Conservation (phyloP, 495 filamentous ascomycete genomes). For the Delitschia confertaspora region DNA sequence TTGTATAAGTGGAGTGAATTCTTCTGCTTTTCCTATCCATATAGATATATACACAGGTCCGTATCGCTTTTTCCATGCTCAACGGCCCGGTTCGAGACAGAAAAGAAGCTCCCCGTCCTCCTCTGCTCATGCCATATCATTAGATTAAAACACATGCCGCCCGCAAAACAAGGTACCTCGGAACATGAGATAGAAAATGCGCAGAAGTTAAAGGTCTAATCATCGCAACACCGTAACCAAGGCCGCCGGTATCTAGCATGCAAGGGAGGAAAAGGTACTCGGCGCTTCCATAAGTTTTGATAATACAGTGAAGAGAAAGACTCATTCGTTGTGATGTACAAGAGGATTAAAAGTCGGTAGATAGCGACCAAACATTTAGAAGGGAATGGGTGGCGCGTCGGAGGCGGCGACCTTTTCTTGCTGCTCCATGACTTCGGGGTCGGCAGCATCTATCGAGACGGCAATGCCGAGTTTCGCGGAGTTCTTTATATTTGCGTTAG, state of each 20-base stretch:
- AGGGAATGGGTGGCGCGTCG: slow-evolving; percentile 29
- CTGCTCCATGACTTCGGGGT: slow-evolving; percentile 86
- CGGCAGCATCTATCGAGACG: slow-evolving; percentile 83
- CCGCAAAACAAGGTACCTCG: too few relatives aligned
- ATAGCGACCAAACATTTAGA: slow-evolving; percentile 25
- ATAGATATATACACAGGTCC: slow-evolving; percentile 23
- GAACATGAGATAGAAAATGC: too few relatives aligned
- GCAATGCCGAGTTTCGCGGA: slow-evolving; percentile 88
- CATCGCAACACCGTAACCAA: slow-evolving; percentile 24
- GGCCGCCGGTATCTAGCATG: slow-evolving; percentile 10
- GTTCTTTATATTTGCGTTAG: slow-evolving; percentile 51
- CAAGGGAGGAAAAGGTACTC: slow-evolving; percentile 11
- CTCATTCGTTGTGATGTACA: slow-evolving; percentile 12
- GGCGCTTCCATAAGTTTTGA: slow-evolving; percentile 18
- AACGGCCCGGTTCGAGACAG: neutral
- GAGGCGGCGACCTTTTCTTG: slow-evolving; percentile 55
- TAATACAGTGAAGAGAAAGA: slow-evolving; percentile 31
- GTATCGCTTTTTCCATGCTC: neutral
- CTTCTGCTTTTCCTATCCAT: slow-evolving; percentile 10
- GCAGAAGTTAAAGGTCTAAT: too few relatives aligned
- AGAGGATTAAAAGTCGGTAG: neutral
- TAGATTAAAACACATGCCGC: slow-evolving; percentile 22
- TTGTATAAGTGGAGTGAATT: slow-evolving; percentile 22
- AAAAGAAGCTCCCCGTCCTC: neutral
- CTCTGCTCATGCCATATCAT: slow-evolving; percentile 9